Evolutionary conservation across 805 yeast genomes (phyloP), one percentile per base, ranked within the genome.

Genomic region (Wickerhamiella alocasiicola): DNA sequence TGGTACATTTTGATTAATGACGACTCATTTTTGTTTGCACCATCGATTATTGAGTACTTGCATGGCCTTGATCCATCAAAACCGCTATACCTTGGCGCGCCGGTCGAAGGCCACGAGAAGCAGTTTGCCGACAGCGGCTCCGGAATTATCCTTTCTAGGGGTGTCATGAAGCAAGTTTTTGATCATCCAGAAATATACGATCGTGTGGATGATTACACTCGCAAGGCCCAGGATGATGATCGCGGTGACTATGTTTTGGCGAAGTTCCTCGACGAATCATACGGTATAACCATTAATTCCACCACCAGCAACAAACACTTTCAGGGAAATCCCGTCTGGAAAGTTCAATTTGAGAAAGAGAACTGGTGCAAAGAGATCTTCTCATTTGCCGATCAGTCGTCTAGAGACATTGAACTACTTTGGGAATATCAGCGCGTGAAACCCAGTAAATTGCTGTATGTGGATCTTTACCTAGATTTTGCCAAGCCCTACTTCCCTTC

Each of bases 171-270:
- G 12, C 34, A 20, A n/a, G 48, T 50, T 7, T 49, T 51, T 31
- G 47, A 41, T 5, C 18, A 26, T 2, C 18, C 32, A 5, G 25
- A 30, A 4, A 24, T 42, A n/a, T 13, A 34, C 9, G 42, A 23
- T 9, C 29, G 42, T 21, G 35, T 43, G 18, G 31, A 25, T 2
- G 41, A 44, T 17, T 53, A 44, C 29, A 49, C 48, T 5, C 35
- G 42, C 25, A 40, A 38, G 20, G 47, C 55, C 3, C 36, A 26
- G 13, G 20, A 27, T 3, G 47, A 44, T 32, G 44, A 47, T 40
- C 46, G 54, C 36, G 59, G 59, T 5, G 59, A 55, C 42, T 46
- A 46, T 38, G 45, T 54, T 25, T 42, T 55, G 9, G 53, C 56
- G 6, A 32, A 30, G 20, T 49, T 31, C 20, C 42, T 55, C 5